Evolutionary conservation across 2,329 filamentous ascomycete genomes (phyloP), one percentile per base, ranked within the genome.

Genomic region (Fusarium sp.): DNA sequence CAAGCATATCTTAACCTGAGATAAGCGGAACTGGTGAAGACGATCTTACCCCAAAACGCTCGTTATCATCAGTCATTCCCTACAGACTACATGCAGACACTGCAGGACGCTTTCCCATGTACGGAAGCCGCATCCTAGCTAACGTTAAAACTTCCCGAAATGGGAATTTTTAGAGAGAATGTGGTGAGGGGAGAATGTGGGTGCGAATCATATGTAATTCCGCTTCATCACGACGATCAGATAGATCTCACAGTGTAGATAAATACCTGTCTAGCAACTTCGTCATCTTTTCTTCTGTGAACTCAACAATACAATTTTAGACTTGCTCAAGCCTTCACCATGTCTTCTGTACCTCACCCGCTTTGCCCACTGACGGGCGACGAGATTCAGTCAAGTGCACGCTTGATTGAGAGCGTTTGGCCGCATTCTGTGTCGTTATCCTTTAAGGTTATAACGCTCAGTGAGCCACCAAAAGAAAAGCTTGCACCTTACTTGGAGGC

Each of bases 381-480:
- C 6, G 69, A 71, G 55, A 71, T 71, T 10, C 54, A 67, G 18
- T 35, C 66, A 50, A 66, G 57, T 23, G 61, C 68, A 13, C 47
- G 54, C 5, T n/a, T 71, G 26, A 53, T 71, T 4, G 37, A 66
- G 24, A 55, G 43, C 2, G 47, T 56, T 4, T 71, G 69, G 69
- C 68, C 69, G 5, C 20, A 26, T 16, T 71, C 68, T 0, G 48
- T 71, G 3, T 60, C 61, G 4, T 35, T 71, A 37, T 67, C 55
- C 5, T 71, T 71, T 10, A 71, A 71, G 24, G 68, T 67, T 42
- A 67, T 71, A 26, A 71, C 69, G 18, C 55, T 71, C 11, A 69
- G 58, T 6, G 69, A 71, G 21, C 69, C 69, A 21, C 42, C 58
- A 3, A 71, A 71, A 11, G 53, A 60, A 23, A 68, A 57, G 18